Percentiles rank a stretch among this genome's conserved stretches.
Conservation (phyloP, 352 stramenopile species). For the Thalassiosira hispida region DNA sequence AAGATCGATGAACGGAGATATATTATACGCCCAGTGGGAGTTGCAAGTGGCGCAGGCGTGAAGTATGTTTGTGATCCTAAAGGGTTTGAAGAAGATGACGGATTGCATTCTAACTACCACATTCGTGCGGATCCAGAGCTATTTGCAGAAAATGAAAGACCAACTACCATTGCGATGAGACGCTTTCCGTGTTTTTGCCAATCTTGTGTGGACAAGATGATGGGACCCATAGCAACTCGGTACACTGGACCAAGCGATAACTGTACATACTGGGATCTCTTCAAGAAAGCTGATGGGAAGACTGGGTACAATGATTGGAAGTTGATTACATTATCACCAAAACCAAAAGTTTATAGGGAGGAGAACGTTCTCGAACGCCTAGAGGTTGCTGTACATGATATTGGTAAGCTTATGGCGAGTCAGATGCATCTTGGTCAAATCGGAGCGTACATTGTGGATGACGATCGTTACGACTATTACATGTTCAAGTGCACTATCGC, state of each 20-base stretch:
- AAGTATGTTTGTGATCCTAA: background rate
- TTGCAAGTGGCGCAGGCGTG: background rate
- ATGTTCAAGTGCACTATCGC: constrained; percentile 1
- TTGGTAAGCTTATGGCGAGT: background rate
- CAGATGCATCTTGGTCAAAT: background rate
- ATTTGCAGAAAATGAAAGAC: background rate
- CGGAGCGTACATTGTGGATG: constrained; percentile 1
- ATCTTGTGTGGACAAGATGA: background rate
- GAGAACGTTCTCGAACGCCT: background rate
- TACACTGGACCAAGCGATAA: background rate
- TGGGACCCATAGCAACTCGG: background rate
- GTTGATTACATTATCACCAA: background rate
- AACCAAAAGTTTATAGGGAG: background rate
- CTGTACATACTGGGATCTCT: constrained; percentile 1
- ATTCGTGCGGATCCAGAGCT: background rate
- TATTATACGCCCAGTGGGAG: background rate
- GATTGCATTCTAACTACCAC: background rate
- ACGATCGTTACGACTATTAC: constrained; percentile 4
- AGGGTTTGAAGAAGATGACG: background rate
- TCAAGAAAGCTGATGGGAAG: background rate
- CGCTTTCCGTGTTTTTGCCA: constrained; percentile 1
- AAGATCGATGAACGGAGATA: background rate
- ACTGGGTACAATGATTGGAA: constrained; percentile 7
- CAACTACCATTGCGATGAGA: background rate
- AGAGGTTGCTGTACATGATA: background rate